Evolutionary conservation across 1,284 basidiomycete species (phyloP).

Genomic region (Papiliotrema terrestris): DNA sequence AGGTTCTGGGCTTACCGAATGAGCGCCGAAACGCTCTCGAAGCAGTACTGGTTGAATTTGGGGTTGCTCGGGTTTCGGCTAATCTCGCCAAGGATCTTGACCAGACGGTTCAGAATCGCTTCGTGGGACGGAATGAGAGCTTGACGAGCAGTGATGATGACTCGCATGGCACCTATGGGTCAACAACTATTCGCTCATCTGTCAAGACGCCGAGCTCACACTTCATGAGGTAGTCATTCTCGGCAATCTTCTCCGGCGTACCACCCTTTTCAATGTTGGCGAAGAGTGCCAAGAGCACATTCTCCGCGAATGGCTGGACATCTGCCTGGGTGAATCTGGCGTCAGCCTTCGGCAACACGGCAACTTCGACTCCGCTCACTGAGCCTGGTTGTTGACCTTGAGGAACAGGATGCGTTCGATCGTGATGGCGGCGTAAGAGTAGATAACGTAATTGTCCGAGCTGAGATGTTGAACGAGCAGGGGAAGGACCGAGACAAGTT

Average conservation of each 20-base stretch:
- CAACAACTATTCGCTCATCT: not conserved
- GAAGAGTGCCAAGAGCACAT: constrained; percentile 73
- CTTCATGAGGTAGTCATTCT: constrained; percentile 98
- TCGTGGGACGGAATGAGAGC: constrained; percentile 67
- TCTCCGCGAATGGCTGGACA: constrained; percentile 74
- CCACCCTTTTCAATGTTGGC: constrained; percentile 75
- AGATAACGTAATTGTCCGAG: constrained; percentile 78
- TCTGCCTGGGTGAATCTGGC: constrained; percentile 79
- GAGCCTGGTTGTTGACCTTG: constrained; percentile 65
- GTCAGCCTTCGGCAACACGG: constrained; percentile 14
- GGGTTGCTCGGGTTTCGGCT: constrained; percentile 97
- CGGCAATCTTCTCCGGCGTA: constrained; percentile 89
- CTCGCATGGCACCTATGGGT: constrained; percentile 76
- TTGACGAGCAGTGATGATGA: constrained; percentile 83
- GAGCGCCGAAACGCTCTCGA: constrained; percentile 89
- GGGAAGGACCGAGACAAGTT: constrained; percentile 86
- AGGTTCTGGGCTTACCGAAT: constrained; percentile 59
- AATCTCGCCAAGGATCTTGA: constrained; percentile 77
- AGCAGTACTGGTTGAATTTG: constrained; percentile 94
- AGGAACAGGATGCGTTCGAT: constrained; percentile 87
- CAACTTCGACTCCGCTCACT: constrained; percentile 53
- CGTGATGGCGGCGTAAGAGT: constrained; percentile 58
- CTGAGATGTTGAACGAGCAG: constrained; percentile 79
- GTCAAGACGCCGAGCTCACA: constrained; percentile 56
- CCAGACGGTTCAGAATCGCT: constrained; percentile 68